Percentiles rank a stretch among this genome's conserved stretches.
Conservation (phyloP, 495 filamentous ascomycete genomes). For the Massariosphaeria phaeospora region DNA sequence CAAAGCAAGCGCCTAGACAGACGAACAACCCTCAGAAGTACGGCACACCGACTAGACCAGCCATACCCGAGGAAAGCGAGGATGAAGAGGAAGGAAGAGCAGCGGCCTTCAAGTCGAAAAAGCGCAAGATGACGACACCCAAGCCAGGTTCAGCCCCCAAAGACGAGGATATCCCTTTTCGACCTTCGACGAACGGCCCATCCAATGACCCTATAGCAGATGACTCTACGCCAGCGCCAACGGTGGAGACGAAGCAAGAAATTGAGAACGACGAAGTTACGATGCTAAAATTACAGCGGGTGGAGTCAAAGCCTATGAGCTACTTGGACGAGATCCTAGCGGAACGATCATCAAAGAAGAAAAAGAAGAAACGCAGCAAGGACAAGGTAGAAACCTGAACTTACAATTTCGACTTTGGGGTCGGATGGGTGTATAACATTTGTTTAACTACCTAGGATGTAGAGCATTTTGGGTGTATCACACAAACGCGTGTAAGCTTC, state of each 20-base stretch:
- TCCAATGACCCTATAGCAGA: background rate
- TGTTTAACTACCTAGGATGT: no score
- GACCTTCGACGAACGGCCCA: background rate
- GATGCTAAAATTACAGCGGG: no score
- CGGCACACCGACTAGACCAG: background rate
- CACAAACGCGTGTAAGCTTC: no score
- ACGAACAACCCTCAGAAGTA: constrained; percentile 20
- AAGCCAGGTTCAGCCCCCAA: background rate
- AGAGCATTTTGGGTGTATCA: no score
- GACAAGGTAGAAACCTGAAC: background rate
- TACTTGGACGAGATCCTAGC: constrained; percentile 40
- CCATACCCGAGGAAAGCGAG: constrained; percentile 20
- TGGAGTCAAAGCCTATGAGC: constrained; percentile 18
- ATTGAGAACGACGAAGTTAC: no score
- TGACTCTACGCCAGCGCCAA: no score
- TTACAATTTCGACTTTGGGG: no score
- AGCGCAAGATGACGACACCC: constrained; percentile 7
- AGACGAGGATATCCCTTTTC: background rate
- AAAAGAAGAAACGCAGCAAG: constrained; percentile 37
- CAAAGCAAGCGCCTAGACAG: constrained; percentile 32
- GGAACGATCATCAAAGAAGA: constrained; percentile 43
- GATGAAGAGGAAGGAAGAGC: constrained; percentile 37
- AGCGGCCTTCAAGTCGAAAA: constrained; percentile 36
- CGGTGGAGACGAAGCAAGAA: no score
- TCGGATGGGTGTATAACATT: no score